Base-by-base conservation (phyloP, 768 basidiomycete genomes). In the Leucocoprinus leucothites region DNA sequence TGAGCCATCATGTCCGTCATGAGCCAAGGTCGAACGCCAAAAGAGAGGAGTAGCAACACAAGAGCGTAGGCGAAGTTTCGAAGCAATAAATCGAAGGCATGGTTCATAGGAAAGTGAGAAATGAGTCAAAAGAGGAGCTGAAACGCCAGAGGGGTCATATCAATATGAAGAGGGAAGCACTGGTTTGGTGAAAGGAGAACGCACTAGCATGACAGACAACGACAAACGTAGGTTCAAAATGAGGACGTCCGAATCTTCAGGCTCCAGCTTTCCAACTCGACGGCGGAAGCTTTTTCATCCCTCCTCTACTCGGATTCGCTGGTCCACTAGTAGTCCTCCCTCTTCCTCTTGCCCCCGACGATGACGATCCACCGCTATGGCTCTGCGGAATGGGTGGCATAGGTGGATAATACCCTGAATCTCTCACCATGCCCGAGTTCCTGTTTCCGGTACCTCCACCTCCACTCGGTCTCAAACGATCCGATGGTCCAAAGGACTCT, bases 261-360 rank as follows among this genome's bases (percentile, higher is more conserved):
- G 59, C 53, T 24, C 70, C 69, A 42, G 74, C 63, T 66, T 80
- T 84, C 84, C 84, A 86, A 59, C 84, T 85, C 34, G 84, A 86
- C 11, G 84, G 84, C 8, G 84, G 84, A 1, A 76, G 71, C n/a
- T 64, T 73, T 49, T 71, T 67, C 45, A 56, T 49, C 52, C 49
- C 60, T 9, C 60, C 60, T 28, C 65, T 64, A 36, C 55, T 57
- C 47, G 69, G 69, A 51, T 57, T 73, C 9, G 74, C 70, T 58
- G 80, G 79, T 61, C 75, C 74, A 64, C 80, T 82, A 9, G 73
- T 63, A 26, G 79, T 76, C 59, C 79, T 64, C 53, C 70, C 53
- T 52, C 46, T 59, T 51, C n/a, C 58, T 56, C 8, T 56, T 5
- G 58, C 11, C 35, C 53, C 46, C 44, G 38, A 46, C 18, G 47